Base-by-base conservation (phyloP, 202 grass and related monocot genomes). In the Dendrocalamus latiflorus region DNA sequence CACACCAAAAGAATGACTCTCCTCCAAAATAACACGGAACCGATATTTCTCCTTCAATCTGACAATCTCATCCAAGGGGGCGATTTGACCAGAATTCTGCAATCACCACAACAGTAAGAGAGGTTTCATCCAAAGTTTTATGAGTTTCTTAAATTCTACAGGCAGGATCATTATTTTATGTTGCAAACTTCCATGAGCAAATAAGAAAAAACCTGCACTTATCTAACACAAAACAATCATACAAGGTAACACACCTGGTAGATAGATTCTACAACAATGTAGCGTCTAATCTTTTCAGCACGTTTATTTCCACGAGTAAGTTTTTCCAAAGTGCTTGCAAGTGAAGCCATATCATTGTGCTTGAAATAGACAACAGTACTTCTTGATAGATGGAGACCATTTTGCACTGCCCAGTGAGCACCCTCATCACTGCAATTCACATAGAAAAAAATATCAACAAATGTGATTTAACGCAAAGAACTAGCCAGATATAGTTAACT, bases 261-360 rank as follows among this genome's bases (percentile, higher is more conserved):
- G n/a, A n/a, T n/a, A n/a, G n/a, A n/a, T n/a, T n/a, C n/a, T n/a
- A n/a, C n/a, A n/a, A n/a, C n/a, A n/a, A n/a, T n/a, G n/a, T n/a
- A n/a, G n/a, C n/a, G n/a, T n/a, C n/a, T n/a, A n/a, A n/a, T n/a
- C n/a, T n/a, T n/a, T n/a, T n/a, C n/a, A n/a, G n/a, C n/a, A n/a
- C n/a, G n/a, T n/a, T n/a, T n/a, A n/a, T n/a, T n/a, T n/a, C n/a
- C n/a, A n/a, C n/a, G n/a, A n/a, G n/a, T n/a, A n/a, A n/a, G n/a
- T n/a, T n/a, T n/a, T n/a, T n/a, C n/a, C n/a, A n/a, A n/a, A n/a
- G n/a, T n/a, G n/a, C n/a, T n/a, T n/a, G n/a, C 90, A 5, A 98
- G 88, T 82, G 95, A 98, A 75, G 91, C 76, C 90, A 98, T 98
- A 84, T 98, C 92, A 87, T 98, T 98, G 80, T 98, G 95, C 70